A percentile compares a stretch with the other conserved stretches of the same genome.
Evolutionary conservation across 73 alveolate genomes (phyloP).

Genomic region (Paramecium pentaurelia): DNA sequence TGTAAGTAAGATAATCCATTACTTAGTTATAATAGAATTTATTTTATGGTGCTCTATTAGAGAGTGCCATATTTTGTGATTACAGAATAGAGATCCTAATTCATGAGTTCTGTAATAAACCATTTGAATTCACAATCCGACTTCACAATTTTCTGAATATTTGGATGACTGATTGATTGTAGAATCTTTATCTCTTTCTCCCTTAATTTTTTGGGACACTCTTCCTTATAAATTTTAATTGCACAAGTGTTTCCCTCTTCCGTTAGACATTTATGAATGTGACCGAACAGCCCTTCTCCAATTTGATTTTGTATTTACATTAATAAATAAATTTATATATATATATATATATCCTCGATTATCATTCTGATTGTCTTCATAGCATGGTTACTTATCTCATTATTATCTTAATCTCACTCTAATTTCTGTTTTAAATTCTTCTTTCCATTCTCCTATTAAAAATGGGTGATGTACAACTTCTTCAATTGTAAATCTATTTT

Average conservation of each 20-base stretch:
- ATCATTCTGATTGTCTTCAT: neutral
- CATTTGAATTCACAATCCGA: neutral
- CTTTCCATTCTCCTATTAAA: neutral
- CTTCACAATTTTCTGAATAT: neutral
- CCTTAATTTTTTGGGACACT: neutral
- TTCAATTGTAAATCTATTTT: neutral
- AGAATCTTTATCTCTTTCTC: neutral
- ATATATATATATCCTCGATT: neutral
- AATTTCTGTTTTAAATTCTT: neutral
- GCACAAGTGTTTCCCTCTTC: neutral
- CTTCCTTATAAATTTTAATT: neutral
- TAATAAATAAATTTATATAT: neutral
- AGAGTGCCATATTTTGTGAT: neutral
- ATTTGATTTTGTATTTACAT: neutral
- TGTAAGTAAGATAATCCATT: neutral
- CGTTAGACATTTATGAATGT: neutral
- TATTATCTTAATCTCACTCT: neutral
- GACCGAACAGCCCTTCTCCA: slow-evolving; percentile 10
- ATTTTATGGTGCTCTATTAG: neutral
- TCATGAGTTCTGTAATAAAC: neutral
- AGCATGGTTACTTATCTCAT: neutral
- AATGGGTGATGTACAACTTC: neutral
- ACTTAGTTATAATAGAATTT: neutral
- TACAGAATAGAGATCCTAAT: neutral
- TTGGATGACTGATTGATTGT: neutral